Evolutionary conservation across 306 rosid species (phyloP).

Genomic region (Macrotyloma uniflorum): DNA sequence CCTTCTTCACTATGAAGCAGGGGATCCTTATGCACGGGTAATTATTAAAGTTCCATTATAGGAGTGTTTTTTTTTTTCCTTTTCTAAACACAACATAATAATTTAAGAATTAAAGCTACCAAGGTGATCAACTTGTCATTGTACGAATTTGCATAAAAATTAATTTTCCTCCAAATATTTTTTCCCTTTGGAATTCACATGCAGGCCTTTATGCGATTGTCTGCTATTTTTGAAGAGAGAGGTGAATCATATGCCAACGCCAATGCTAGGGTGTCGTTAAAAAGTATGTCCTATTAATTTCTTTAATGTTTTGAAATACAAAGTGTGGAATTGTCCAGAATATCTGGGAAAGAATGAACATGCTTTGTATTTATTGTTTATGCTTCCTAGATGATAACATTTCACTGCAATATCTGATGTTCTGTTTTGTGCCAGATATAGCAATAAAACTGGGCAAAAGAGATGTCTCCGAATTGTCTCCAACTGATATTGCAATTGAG

Average conservation of each 20-base stretch:
- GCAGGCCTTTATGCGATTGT: slow-evolving; percentile 76
- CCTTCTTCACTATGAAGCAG: slow-evolving; percentile 79
- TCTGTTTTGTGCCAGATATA: slow-evolving; percentile 61
- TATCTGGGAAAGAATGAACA: slow-evolving; percentile 13
- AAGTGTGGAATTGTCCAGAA: background rate
- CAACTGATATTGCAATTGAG: slow-evolving; percentile 84
- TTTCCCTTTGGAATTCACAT: slow-evolving; percentile 35
- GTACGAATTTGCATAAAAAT: background rate
- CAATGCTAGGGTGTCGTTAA: slow-evolving; percentile 75
- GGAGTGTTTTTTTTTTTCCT: slow-evolving; percentile 1
- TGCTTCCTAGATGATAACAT: slow-evolving; percentile 26
- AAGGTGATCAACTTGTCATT: background rate
- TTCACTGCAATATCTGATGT: slow-evolving; percentile 4
- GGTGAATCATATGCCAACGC: slow-evolving; percentile 82
- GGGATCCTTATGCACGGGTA: slow-evolving; percentile 80
- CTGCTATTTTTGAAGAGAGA: slow-evolving; percentile 80
- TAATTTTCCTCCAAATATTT: slow-evolving; percentile 16
- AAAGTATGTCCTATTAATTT: slow-evolving; percentile 59
- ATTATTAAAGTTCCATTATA: slow-evolving; percentile 31
- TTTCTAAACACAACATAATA: background rate
- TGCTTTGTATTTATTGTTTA: background rate
- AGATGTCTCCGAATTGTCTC: slow-evolving; percentile 75
- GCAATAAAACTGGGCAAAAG: slow-evolving; percentile 65
- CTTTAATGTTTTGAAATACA: slow-evolving; percentile 4
- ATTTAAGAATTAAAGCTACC: background rate